phyloP scores from a whole-genome alignment of 495 filamentous ascomycete species.

The Penicillium manginii region DNA sequence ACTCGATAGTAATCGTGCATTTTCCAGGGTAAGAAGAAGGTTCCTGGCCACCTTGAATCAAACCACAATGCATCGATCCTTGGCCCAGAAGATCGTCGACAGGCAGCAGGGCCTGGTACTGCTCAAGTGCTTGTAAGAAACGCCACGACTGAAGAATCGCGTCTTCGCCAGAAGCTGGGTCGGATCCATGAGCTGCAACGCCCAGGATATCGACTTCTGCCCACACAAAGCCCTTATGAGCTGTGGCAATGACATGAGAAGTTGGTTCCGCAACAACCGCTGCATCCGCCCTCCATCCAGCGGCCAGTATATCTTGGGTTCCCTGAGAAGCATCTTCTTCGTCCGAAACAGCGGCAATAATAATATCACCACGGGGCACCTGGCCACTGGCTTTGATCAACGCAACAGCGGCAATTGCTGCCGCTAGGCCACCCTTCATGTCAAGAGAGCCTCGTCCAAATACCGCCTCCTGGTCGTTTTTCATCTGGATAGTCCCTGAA shows the following conservation, averaged over 20 bases:
- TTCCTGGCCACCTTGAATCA: slow-evolving; percentile 52
- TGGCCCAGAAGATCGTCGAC: slow-evolving; percentile 36
- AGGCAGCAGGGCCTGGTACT: slow-evolving; percentile 37
- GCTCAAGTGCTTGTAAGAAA: slow-evolving; percentile 45
- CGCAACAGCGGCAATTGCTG: slow-evolving; percentile 39
- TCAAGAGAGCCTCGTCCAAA: slow-evolving; percentile 49
- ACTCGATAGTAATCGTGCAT: slow-evolving; percentile 48
- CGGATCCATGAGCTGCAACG: slow-evolving; percentile 51
- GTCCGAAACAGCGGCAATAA: slow-evolving; percentile 52
- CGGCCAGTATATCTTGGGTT: slow-evolving; percentile 46
- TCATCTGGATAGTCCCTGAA: slow-evolving; percentile 34
- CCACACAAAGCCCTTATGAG: slow-evolving; percentile 55
- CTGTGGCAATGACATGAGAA: slow-evolving; percentile 32
- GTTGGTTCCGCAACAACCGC: slow-evolving; percentile 51
- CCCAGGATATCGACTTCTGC: slow-evolving; percentile 49
- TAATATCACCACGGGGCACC: slow-evolving; percentile 43
- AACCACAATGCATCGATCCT: slow-evolving; percentile 46
- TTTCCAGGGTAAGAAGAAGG: slow-evolving; percentile 49
- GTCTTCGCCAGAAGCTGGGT: slow-evolving; percentile 42
- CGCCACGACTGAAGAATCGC: slow-evolving; percentile 48
- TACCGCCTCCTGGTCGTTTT: slow-evolving; percentile 39
- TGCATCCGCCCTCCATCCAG: slow-evolving; percentile 52
- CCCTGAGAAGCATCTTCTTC: slow-evolving; percentile 51
- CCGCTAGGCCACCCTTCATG: slow-evolving; percentile 54
- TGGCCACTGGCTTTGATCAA: slow-evolving; percentile 31